Evolutionary conservation across 495 filamentous ascomycete genomes (phyloP), one percentile per base, ranked within the genome.

Genomic region (Alectoria sarmentosa): DNA sequence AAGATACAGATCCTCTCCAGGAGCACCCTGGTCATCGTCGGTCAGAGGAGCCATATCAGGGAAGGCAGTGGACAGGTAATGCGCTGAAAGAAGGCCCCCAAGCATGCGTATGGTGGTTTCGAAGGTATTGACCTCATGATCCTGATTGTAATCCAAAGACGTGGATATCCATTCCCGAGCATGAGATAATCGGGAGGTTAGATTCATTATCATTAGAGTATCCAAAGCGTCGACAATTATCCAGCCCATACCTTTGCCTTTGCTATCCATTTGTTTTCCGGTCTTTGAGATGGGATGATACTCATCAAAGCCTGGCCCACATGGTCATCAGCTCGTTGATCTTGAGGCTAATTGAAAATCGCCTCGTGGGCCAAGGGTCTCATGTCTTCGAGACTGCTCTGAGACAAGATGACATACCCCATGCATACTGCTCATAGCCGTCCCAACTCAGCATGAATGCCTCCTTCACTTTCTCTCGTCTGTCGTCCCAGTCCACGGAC

Each of bases 81-180:
- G 92, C 28, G 94, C 94, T 13, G 94, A 96, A 23, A 99, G 80
- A 26, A 99, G 81, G 4, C 94, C 94, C 28, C 94, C 94, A 39
- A 99, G 76, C 92, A 99, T 97, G 63, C 95, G 90, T 67, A 98
- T 99, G 1, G 93, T 98, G 0, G 94, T 98, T 73, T 99, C 94
- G 71, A 99, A 99, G 0, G 92, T 97, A 74, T 89, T 98, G 46
- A 99, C 95, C 69, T 98, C 91, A 67, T 95, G 91, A 67, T 96
- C 82, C 71, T 96, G 90, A 63, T 96, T 85, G 73, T 95, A 98
- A 21, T 84, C 84, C 62, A 98, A 77, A 2, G 83, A 84, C 15
- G 84, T 87, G n/a, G 90, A 80, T 57, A 99, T 86, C 94, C 94
- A 99, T 69, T 96, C 83, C 39, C 92, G 83, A 48, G 94, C 92